Conservation (phyloP, 208 protist species). For the Naegleria gruberi region DNA sequence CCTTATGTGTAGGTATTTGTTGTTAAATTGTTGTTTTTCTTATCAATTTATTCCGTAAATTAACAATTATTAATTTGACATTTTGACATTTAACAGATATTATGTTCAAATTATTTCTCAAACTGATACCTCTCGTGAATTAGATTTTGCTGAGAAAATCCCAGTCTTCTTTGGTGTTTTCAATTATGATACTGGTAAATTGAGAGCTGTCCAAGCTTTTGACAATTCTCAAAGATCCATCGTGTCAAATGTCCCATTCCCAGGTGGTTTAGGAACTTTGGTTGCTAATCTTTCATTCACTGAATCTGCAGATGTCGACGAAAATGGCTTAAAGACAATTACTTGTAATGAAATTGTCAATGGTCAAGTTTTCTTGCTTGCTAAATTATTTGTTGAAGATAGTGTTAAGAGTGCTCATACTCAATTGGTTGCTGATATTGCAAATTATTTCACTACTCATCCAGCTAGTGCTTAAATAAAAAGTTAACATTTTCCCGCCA, state of each 20-base stretch:
- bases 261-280: background rate
- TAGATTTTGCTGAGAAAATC: background rate
- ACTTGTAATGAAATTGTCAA: background rate
- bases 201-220: background rate
- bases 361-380: background rate
- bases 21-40: background rate
- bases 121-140: background rate
- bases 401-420: background rate
- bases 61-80: no score
- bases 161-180: background rate
- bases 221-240: background rate
- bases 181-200: background rate
- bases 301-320: background rate
- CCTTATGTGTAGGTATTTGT: background rate
- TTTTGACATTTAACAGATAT: background rate
- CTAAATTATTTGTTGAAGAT: background rate
- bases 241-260: background rate
- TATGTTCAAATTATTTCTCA: background rate
- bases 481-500: no score
- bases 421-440: background rate
- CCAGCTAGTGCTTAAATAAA: no score
- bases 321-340: background rate
- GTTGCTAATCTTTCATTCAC: background rate
- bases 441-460: background rate
- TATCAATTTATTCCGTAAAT: background rate